Base-by-base conservation (phyloP, 2,329 filamentous ascomycete species). In the Penicillium sp. region DNA sequence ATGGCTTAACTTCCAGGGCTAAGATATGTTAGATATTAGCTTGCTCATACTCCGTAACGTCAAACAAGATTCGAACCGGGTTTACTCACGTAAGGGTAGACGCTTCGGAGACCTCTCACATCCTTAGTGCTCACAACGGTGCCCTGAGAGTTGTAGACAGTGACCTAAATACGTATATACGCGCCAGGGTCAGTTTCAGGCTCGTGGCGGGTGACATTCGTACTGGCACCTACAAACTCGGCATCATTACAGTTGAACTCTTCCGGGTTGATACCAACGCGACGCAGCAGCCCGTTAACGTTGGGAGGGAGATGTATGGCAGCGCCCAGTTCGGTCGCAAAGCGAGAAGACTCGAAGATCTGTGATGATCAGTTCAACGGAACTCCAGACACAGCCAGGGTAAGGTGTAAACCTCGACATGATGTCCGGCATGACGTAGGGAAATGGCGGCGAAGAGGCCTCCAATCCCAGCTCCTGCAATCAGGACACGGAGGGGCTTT, bases 1-100 rank as follows among this genome's bases (percentile, higher is more conserved):
- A 30, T 56, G 54, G 19, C 44, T 56, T 13, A 56, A 15, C 7
- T 48, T 44, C 45, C 44, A 56, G 41, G 54, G 44, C 54, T 56
- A 19, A 11, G 17, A 44, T 11, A 11, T 7, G 11, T 35, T 35
- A 35, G 31, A 7, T 35, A 35, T 11, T 11, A 35, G 31, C 31
- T 35, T 35, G 31, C 31, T 7, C 31, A 35, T 35, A 35, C 11
- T 7, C 31, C 7, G 3, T 35, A 35, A 35, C 31, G 2, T 35
- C 31, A 7, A 35, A 35, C 31, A 35, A 35, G 31, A 3, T 35
- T 35, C 11, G 3, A 35, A 35, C 31, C 7, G 31, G 31, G 31
- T 21, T 35, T 11, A 35, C 31, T 35, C 13, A 35, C 31, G 8
- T 35, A 35, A 35, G 31, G 31, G 5, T 35, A 35, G 7, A 35